Evolutionary conservation across 1,284 basidiomycete genomes (phyloP), one percentile per base, ranked within the genome.

Genomic region (Irpex lacteus): DNA sequence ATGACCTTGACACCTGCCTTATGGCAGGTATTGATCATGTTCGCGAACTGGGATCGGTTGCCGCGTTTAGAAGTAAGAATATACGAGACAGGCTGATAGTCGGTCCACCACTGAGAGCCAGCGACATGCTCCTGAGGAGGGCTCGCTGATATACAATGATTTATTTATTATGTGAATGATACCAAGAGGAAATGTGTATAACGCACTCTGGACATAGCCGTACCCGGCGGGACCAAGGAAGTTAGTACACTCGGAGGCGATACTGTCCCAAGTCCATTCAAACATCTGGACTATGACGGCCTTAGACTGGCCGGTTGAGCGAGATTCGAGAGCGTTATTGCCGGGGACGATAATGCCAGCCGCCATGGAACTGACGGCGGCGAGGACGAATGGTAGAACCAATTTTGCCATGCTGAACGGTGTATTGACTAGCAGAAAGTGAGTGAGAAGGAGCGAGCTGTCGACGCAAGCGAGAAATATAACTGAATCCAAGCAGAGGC

Each of bases 71-170:
- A 86, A 1, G 80, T 84, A 57, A 88, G 70, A 36, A 64, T 86
- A 70, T 88, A 88, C 0, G 86, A 87, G 1, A 88, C 86, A 3
- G 86, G 85, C 67, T 89, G 87, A 69, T 89, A 89, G 70, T 88
- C 86, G 0, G 87, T 88, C 87, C 86, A 89, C 87, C 87, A 89
- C 69, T 87, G 79, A 5, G 72, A 26, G 5, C 86, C 86, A 21
- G 72, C 70, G 55, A 85, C 73, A 66, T 82, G 80, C 65, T 85
- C 83, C 59, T 77, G 75, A 3, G 82, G 78, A 3, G 81, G 82
- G 71, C 80, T 82, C 62, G 82, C 84, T 85, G 71, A 26, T 8
- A 59, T 38, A 38, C 19, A 21, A 34, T 26, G 7, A 32, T 8
- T 1, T n/a, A 26, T 15, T 18, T 8, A 18, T 26, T n/a, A 63